Conservation (phyloP, 1,284 basidiomycete genomes). For the Puccinia novopanici region DNA sequence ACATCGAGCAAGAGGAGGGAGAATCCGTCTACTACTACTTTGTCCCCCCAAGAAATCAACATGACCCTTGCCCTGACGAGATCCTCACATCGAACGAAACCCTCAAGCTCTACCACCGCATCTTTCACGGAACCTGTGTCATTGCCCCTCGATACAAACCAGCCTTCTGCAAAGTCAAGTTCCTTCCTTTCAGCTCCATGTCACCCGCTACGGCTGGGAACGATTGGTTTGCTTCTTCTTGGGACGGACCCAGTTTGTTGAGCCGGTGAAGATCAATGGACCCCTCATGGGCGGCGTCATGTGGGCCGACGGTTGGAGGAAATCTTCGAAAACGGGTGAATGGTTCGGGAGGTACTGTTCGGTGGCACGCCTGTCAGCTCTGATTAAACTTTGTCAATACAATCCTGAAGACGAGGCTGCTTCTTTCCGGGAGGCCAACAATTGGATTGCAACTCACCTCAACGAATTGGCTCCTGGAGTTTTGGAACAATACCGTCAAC, state of each 20-base stretch:
- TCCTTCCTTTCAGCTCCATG: not conserved
- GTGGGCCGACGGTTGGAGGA: not conserved
- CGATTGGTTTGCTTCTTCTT: not conserved
- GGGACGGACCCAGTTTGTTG: not conserved
- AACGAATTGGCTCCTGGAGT: not conserved
- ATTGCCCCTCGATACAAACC: not conserved
- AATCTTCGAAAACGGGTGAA: not conserved
- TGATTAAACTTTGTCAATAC: not conserved
- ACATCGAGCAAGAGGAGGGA: not conserved
- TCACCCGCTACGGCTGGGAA: slow-evolving; percentile 1
- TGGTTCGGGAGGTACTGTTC: not conserved
- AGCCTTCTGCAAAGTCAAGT: not conserved
- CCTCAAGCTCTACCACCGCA: not conserved
- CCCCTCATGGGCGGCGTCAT: not conserved
- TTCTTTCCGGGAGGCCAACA: not conserved
- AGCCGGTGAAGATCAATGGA: slow-evolving; percentile 1
- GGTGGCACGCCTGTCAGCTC: not conserved
- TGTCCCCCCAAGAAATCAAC: not conserved
- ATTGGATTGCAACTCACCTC: not conserved
- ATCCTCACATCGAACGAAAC: not conserved
- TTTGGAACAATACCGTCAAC: not conserved
- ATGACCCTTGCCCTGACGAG: not conserved
- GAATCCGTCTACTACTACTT: not conserved
- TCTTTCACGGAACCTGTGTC: slow-evolving; percentile 13
- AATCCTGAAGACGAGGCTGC: not conserved